Evolutionary conservation across 73 alveolate genomes (phyloP).

Genomic region (Paramecium tetraurelia): DNA sequence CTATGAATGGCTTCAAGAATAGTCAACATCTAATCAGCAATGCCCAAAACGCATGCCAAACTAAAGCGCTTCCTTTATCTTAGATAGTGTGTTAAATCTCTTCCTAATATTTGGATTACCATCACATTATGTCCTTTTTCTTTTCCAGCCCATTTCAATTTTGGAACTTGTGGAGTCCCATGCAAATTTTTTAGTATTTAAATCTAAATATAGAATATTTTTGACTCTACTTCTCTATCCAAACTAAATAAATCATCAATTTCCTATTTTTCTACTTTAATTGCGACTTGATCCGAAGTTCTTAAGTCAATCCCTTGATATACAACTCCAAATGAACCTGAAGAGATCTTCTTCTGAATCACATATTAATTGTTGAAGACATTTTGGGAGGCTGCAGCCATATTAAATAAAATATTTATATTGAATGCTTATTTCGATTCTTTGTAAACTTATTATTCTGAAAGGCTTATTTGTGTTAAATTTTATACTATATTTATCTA

Average conservation of each 20-base stretch:
- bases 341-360: neutral
- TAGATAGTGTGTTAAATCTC: conserved; percentile 46
- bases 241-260: conserved; percentile 59
- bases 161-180: conserved; percentile 52
- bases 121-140: conserved; percentile 43
- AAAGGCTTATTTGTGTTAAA: neutral
- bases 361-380: neutral
- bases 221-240: conserved; percentile 32
- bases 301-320: neutral
- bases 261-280: conserved; percentile 52
- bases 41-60: conserved; percentile 54
- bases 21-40: conserved; percentile 64
- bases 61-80: conserved; percentile 52
- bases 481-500: neutral
- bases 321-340: conserved; percentile 34
- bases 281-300: neutral
- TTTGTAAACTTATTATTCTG: neutral
- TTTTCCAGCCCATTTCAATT: conserved; percentile 60
- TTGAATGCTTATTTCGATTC: neutral
- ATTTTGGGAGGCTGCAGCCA: neutral
- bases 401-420: neutral
- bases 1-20: conserved; percentile 63
- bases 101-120: conserved; percentile 64
- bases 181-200: neutral
- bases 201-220: neutral